These are phyloP conservation scores for Linderina pennispora DNA, from an alignment of 192 early-diverging fungal species.

Conservation along the genomic window DNA sequence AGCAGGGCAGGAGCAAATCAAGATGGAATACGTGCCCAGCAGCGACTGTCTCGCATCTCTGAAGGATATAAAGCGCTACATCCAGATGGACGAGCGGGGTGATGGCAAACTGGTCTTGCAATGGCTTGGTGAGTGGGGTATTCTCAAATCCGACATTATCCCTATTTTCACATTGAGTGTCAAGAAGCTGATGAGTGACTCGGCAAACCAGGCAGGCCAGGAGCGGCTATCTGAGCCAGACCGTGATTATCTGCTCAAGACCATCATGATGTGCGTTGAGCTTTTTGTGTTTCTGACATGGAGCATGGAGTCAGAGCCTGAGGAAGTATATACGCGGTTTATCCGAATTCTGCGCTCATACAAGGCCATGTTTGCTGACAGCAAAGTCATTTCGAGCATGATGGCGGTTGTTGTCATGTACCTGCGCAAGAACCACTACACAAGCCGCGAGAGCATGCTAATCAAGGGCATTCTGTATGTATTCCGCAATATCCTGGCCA, in stretches of 20 bases:
- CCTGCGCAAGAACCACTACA: slow-evolving; percentile 10
- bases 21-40: slow-evolving; percentile 63
- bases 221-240: slow-evolving; percentile 13
- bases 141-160: slow-evolving; percentile 71
- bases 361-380: slow-evolving; percentile 61
- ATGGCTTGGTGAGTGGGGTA: slow-evolving; percentile 67
- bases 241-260: slow-evolving; percentile 19
- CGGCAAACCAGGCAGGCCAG: slow-evolving; percentile 1
- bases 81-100: slow-evolving; percentile 67
- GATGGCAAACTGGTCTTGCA: slow-evolving; percentile 55
- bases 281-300: slow-evolving; percentile 86
- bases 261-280: slow-evolving; percentile 56
- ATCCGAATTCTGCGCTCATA: slow-evolving; percentile 57
- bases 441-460: slow-evolving; percentile 30
- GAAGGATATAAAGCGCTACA: slow-evolving; percentile 79
- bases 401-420: slow-evolving; percentile 27
- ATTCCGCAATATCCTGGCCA: slow-evolving; percentile 76
- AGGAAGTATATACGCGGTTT: slow-evolving; percentile 35
- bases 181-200: slow-evolving; percentile 25
- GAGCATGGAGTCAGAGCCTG: slow-evolving; percentile 58
- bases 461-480: slow-evolving; percentile 59
- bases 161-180: slow-evolving; percentile 57
- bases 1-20: too few species aligned
- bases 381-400: slow-evolving; percentile 16
- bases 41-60: slow-evolving; percentile 81